Conservation (phyloP, 1,284 basidiomycete genomes). For the Trichosporon inkin region DNA sequence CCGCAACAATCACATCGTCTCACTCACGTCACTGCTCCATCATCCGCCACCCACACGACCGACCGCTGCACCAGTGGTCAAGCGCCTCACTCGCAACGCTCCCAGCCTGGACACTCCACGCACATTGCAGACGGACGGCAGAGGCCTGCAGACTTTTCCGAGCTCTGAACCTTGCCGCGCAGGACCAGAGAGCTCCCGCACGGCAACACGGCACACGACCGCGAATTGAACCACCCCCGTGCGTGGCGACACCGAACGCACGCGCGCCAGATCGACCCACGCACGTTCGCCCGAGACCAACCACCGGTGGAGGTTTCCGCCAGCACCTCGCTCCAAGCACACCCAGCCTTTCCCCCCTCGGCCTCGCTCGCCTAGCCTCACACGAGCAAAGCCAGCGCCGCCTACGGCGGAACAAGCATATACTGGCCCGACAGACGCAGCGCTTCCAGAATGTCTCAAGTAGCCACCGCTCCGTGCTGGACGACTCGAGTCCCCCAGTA, state of each 20-base stretch:
- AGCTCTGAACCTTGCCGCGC: too few species aligned
- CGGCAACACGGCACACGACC: slow-evolving; percentile 1
- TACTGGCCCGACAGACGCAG: neutral
- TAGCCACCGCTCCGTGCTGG: slow-evolving; percentile 2
- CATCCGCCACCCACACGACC: too few species aligned
- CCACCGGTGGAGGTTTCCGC: slow-evolving; percentile 1
- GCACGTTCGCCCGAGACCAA: slow-evolving; percentile 4
- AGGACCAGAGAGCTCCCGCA: too few species aligned
- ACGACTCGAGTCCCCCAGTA: neutral
- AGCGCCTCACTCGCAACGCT: too few species aligned
- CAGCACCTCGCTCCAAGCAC: neutral
- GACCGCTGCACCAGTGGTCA: too few species aligned
- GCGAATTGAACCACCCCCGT: slow-evolving; percentile 1
- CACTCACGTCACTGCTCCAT: too few species aligned
- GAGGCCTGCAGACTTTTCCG: too few species aligned
- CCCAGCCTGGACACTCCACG: too few species aligned
- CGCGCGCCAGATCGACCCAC: neutral
- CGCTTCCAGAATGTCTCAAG: neutral
- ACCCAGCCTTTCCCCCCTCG: neutral
- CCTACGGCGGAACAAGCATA: neutral
- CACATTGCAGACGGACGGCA: too few species aligned
- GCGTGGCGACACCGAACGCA: slow-evolving; percentile 3
- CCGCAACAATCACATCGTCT: too few species aligned
- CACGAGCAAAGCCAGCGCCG: neutral
- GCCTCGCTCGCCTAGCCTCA: neutral